Evolutionary conservation across 306 rosid species (phyloP), one percentile per base, ranked within the genome.

Genomic region (Malus sieversii): DNA sequence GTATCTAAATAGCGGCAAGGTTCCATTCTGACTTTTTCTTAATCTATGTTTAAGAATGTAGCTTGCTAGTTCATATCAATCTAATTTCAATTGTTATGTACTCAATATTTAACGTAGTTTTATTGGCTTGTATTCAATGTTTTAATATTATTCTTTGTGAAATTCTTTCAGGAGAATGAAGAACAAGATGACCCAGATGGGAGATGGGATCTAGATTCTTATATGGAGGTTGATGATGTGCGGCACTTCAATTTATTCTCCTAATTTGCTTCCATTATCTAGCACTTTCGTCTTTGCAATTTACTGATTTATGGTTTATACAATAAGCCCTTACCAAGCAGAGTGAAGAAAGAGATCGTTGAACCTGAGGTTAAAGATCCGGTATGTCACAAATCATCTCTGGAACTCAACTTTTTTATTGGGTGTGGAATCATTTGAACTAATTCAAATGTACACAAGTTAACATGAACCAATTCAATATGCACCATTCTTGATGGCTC

Each of bases 121-220:
- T 61, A 85, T 88, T 92, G 91, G 90, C 46, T 61, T 84, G 72
- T 90, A 85, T 68, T 88, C 82, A 88, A 96, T 92, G 90, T 61
- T 75, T 73, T 67, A 16, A 73, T 79, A 72, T 8, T 65, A 22
- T 53, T 66, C 72, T 52, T 40, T 19, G 12, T 42, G 45, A 10
- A 42, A 42, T 2, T 42, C 45, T 42, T 42, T 42, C 45, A 42
- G 12, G 45, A 42, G 45, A 42, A 42, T 42, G 45, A 42, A 0
- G 40, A 61, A 66, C 42, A 35, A 0, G 40, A 6, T 35, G 40
- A 35, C 9, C 40, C 40, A 35, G 8, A 35, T 2, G 40, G 1
- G 40, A 6, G 40, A 0, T 35, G 40, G 40, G 40, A 35, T 35
- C 40, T 8, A 6, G 40, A 6, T 35, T 35, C 40, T 35, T 8